These are phyloP conservation scores for Rubroboletus satanas DNA, from an alignment of 768 basidiomycete genomes.

Conservation along the genomic window DNA sequence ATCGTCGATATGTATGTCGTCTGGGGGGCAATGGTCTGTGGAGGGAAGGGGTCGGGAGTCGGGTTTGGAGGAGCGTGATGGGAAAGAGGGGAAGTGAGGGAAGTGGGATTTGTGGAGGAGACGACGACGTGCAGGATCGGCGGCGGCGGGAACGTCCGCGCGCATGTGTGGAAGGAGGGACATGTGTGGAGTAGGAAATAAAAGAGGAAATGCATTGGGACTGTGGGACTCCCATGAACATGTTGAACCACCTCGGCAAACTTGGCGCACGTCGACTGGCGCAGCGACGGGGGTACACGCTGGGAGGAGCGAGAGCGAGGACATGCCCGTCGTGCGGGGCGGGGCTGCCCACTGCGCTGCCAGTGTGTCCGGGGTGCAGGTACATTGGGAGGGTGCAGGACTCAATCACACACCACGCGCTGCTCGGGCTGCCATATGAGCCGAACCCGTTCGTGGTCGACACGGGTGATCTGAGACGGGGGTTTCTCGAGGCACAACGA, in stretches of 20 bases:
- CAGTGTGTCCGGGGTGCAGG: constrained; percentile 73
- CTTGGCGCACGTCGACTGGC: constrained; percentile 6
- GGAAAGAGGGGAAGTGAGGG: constrained; percentile 31
- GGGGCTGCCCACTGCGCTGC: constrained; percentile 58
- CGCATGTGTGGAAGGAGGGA: constrained; percentile 38
- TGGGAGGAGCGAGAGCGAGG: constrained; percentile 8
- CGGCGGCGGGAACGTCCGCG: constrained; percentile 40
- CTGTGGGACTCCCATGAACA: constrained; percentile 5
- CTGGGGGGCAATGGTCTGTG: background rate
- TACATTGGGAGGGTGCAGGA: constrained; percentile 57
- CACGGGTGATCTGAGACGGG: constrained; percentile 50
- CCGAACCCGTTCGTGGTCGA: constrained; percentile 75
- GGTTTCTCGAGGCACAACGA: constrained; percentile 70
- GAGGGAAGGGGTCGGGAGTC: background rate
- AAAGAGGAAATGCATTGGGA: background rate
- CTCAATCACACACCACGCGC: constrained; percentile 57
- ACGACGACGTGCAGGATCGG: constrained; percentile 46
- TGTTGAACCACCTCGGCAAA: constrained; percentile 15
- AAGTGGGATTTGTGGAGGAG: constrained; percentile 37
- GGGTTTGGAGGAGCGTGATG: constrained; percentile 19
- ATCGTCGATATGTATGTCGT: constrained; percentile 34
- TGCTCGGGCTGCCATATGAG: constrained; percentile 59
- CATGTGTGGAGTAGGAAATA: constrained; percentile 8
- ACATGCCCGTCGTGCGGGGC: constrained; percentile 62
- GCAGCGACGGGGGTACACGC: constrained; percentile 14